These are phyloP conservation scores for Cymodocea nodosa DNA, from an alignment of 116 monocot genomes.

Conservation along the genomic window DNA sequence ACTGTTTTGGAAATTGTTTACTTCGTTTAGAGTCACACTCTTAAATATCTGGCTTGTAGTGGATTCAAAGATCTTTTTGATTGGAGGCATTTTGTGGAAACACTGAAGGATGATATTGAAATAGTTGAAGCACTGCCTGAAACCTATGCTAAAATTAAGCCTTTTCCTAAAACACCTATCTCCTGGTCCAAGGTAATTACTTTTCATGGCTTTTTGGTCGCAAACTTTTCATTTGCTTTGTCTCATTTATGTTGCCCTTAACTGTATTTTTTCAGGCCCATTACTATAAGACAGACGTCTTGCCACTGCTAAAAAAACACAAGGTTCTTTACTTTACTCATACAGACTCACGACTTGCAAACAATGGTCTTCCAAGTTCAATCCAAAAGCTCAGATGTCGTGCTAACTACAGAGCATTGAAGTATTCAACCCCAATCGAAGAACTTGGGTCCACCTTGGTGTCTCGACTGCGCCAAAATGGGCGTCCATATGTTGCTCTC, in stretches of 20 bases:
- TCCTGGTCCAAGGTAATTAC: conserved; percentile 72
- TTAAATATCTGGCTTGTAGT: conserved; percentile 17
- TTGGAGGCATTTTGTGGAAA: conserved; percentile 52
- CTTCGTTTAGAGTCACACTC: not conserved
- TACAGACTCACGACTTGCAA: conserved; percentile 43
- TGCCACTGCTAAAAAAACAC: conserved; percentile 25
- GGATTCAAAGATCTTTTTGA: conserved; percentile 80
- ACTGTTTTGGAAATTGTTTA: not conserved
- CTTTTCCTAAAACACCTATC: conserved; percentile 36
- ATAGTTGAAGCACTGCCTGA: conserved; percentile 50
- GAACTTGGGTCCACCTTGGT: conserved; percentile 42
- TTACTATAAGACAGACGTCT: conserved; percentile 38
- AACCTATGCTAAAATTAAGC: conserved; percentile 17
- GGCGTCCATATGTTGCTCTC: conserved; percentile 60
- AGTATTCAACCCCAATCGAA: conserved; percentile 42
- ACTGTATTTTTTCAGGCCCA: conserved; percentile 26
- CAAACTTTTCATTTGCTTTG: not conserved
- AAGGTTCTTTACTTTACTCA: conserved; percentile 58
- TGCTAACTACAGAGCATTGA: conserved; percentile 58
- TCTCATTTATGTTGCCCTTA: not conserved
- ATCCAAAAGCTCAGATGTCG: conserved; percentile 66
- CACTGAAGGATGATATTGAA: conserved; percentile 51
- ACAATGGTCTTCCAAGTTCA: conserved; percentile 57
- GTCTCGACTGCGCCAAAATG: conserved; percentile 32
- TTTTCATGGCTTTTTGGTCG: not conserved